Evolutionary conservation across 306 rosid genomes (phyloP).

Genomic region (Trifolium fragiferum): DNA sequence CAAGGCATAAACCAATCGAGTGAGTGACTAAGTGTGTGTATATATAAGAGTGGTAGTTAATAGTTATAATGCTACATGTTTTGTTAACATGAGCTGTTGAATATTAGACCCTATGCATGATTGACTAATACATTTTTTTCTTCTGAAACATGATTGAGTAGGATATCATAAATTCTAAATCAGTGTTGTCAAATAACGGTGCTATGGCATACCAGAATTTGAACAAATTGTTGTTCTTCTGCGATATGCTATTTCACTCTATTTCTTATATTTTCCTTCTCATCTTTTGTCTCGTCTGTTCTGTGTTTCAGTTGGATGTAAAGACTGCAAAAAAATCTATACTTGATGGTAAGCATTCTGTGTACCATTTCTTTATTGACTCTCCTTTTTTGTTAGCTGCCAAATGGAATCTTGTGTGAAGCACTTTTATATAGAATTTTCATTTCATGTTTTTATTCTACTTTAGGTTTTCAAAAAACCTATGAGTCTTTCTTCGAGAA

Average conservation of each 20-base stretch:
- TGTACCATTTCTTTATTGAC: background rate
- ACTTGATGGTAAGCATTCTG: slow-evolving; percentile 65
- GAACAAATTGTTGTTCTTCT: background rate
- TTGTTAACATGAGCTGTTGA: slow-evolving; percentile 8
- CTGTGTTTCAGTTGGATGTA: slow-evolving; percentile 71
- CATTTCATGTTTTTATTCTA: slow-evolving; percentile 23
- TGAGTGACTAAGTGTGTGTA: background rate
- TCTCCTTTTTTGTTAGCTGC: background rate
- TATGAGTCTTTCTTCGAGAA: slow-evolving; percentile 77
- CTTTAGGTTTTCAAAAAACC: slow-evolving; percentile 75
- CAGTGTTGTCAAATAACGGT: background rate
- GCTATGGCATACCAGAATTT: background rate
- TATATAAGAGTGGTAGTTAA: background rate
- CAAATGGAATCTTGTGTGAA: background rate
- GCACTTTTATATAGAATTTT: slow-evolving; percentile 8
- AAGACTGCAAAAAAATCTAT: slow-evolving; percentile 83
- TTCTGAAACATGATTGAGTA: background rate
- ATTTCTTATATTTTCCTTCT: slow-evolving; percentile 34
- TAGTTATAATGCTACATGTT: background rate
- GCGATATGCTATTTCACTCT: background rate
- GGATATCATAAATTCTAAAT: slow-evolving; percentile 14
- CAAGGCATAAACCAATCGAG: slow-evolving; percentile 9
- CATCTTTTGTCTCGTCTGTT: slow-evolving; percentile 14
- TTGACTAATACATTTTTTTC: background rate
- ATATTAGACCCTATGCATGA: slow-evolving; percentile 37